Base-by-base conservation (phyloP, 345 rosid species). In the Trapa bicornis region DNA sequence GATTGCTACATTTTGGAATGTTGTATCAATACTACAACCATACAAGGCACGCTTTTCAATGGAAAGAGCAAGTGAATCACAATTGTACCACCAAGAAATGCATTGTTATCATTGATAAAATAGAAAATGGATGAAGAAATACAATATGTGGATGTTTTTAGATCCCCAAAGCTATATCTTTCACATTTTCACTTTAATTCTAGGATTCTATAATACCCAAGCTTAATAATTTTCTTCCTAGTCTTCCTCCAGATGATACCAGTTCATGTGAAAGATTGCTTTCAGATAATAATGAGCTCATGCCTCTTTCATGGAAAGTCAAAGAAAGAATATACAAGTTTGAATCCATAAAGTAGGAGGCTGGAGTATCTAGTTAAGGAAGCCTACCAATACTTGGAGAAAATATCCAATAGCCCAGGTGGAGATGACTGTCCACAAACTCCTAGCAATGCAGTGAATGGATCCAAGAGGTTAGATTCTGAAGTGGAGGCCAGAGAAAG, bases 341-440 rank as follows among this genome's bases (percentile, higher is more conserved):
- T 32, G 38, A 58, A 4, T 33, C 32, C 32, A 3, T 29, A 22
- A 9, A 8, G 29, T 22, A 32, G 43, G 60, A 4, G 7, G 63
- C 38, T 67, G 9, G 10, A 15, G 5, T 54, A 4, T 22, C 50
- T 2, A 2, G 58, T 62, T 13, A 54, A 71, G 47, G 60, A 54
- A 67, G 72, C 93, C 61, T 66, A 94, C 97, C 99, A 86, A 73
- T 86, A 85, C 64, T 85, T 89, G 65, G 96, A 79, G 80, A 94
- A 76, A 37, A 80, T 83, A 65, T 94, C 96, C 65, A 86, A 56
- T 38, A 91, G 74, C 70, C 70, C 80, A 64, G 81, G 70, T 36
- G 99, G 96, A 73, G 70, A 65, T 52, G 81, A 61, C 80, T 89
- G 97, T 63, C 76, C 80, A 78, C 96, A 94, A 54, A 83, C 73